phyloP scores from a whole-genome alignment of 2,329 filamentous ascomycete genomes.

The Stemphylium beticola region DNA sequence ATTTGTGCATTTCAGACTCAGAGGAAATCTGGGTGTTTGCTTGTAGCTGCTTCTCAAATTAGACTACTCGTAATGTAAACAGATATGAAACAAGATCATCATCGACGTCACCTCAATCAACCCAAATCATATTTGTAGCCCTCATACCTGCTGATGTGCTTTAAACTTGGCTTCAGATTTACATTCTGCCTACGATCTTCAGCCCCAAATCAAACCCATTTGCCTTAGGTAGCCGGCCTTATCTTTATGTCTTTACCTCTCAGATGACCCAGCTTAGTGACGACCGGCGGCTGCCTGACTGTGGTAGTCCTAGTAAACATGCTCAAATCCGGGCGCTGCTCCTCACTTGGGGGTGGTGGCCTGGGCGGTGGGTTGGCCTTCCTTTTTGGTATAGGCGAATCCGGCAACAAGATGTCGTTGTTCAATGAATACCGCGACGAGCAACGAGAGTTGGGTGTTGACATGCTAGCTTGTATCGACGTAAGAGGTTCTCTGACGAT shows the following conservation, averaged over 20 bases:
- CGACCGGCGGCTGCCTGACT: slow-evolving; percentile 11
- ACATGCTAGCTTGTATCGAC: slow-evolving; percentile 27
- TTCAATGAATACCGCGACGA: slow-evolving; percentile 1
- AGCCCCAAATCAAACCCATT: background rate
- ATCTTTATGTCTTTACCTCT: background rate
- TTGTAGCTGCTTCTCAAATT: background rate
- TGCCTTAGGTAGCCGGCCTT: background rate
- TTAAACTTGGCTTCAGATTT: too few species aligned
- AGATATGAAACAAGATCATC: background rate
- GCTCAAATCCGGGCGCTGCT: slow-evolving; percentile 29
- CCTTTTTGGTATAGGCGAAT: slow-evolving; percentile 13
- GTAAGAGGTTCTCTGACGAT: slow-evolving; percentile 19
- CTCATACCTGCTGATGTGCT: too few species aligned
- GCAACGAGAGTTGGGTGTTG: slow-evolving; percentile 12
- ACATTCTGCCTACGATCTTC: too few species aligned
- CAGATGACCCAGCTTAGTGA: slow-evolving; percentile 10
- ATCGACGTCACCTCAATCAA: background rate
- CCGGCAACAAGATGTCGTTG: slow-evolving; percentile 17
- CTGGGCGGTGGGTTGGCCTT: slow-evolving; percentile 20
- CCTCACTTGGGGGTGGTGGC: slow-evolving; percentile 28
- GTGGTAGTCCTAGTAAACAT: slow-evolving; percentile 20
- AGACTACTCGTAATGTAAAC: background rate
- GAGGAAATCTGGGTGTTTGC: background rate
- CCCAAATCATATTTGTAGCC: background rate
- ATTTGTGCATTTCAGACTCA: background rate